Evolutionary conservation across 257 asterid genomes (phyloP).

Genomic region (Solanum appendiculatum): DNA sequence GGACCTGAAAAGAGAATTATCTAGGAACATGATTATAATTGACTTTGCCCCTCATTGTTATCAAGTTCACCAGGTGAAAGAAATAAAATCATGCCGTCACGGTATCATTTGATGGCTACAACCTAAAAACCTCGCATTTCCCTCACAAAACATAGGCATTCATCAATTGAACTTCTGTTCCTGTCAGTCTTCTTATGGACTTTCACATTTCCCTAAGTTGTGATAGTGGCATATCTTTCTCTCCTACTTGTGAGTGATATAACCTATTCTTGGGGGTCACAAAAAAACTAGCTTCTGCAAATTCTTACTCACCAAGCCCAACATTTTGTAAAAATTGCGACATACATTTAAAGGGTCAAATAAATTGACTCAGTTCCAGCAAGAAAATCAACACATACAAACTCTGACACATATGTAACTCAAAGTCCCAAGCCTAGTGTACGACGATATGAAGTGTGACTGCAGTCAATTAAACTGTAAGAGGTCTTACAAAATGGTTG

Average conservation of each 20-base stretch:
- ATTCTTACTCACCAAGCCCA: neutral
- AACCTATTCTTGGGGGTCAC: neutral
- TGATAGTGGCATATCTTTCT: neutral
- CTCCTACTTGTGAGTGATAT: neutral
- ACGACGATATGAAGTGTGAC: neutral
- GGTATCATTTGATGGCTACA: neutral
- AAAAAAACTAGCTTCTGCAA: neutral
- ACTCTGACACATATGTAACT: neutral
- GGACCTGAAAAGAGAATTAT: neutral
- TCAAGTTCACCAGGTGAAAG: neutral
- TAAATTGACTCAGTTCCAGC: neutral
- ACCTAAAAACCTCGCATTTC: neutral
- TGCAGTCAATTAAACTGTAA: neutral
- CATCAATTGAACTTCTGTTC: neutral
- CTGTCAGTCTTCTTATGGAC: neutral
- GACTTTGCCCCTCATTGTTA: neutral
- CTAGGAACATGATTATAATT: neutral
- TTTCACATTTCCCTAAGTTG: neutral
- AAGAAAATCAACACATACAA: neutral
- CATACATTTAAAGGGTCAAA: neutral
- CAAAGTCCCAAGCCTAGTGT: neutral
- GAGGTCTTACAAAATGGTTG: neutral
- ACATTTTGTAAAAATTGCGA: neutral
- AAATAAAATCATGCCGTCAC: neutral
- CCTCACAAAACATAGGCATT: neutral